Percentiles rank a stretch among this genome's conserved stretches.
phyloP scores from a whole-genome alignment of 345 rosid species.

The Syzygium aromaticum region DNA sequence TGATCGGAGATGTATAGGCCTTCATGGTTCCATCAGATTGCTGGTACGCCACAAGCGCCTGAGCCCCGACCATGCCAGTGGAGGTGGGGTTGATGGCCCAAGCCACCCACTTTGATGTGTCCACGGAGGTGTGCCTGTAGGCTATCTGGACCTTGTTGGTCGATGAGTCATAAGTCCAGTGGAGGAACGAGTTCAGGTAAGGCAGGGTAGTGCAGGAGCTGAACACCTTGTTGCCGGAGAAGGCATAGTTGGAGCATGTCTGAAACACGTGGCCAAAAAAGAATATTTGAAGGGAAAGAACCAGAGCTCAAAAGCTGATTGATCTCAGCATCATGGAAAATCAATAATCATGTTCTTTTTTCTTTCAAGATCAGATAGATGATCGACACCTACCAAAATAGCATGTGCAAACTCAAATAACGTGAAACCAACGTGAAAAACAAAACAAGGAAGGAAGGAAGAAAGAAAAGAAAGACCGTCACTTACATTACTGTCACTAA shows the following conservation, averaged over 20 bases:
- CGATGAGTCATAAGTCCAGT: conserved; percentile 56
- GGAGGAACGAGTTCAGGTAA: conserved; percentile 55
- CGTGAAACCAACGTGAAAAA: not conserved
- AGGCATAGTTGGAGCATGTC: conserved; percentile 15
- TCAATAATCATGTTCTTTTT: not conserved
- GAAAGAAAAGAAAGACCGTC: not conserved
- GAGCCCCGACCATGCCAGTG: conserved; percentile 67
- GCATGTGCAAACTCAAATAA: not conserved
- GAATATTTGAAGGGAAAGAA: not conserved
- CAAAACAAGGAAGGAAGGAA: not conserved
- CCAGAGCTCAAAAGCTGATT: not conserved
- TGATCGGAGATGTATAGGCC: conserved; percentile 62
- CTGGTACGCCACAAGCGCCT: conserved; percentile 74
- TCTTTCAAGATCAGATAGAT: not conserved
- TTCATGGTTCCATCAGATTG: conserved; percentile 43
- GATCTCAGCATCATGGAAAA: not conserved
- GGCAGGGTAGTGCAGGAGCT: conserved; percentile 71
- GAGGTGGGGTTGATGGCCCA: conserved; percentile 87
- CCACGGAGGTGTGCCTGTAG: conserved; percentile 48
- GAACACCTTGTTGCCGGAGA: conserved; percentile 52
- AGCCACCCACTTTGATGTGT: conserved; percentile 58
- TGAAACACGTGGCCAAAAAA: not conserved
- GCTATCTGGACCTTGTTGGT: conserved; percentile 53
- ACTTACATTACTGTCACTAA: conserved; percentile 27
- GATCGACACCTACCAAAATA: not conserved